phyloP scores from a whole-genome alignment of 176 grass and related monocot species.

The Zea luxurians region DNA sequence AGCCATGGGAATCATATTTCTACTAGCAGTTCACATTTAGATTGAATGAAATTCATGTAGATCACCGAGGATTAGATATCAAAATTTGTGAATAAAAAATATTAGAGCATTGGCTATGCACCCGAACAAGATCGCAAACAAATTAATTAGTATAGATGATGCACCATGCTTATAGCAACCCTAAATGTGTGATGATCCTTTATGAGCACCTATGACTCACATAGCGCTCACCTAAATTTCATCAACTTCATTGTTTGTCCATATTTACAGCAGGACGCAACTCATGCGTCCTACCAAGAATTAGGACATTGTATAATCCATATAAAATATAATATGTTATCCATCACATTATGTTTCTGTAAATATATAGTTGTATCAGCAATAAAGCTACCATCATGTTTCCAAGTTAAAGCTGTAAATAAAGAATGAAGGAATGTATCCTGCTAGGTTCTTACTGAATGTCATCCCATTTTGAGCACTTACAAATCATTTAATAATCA shows the following conservation, averaged over 20 bases:
- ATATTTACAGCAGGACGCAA: slow-evolving; percentile 46
- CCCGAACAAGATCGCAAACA: no score
- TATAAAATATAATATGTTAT: no score
- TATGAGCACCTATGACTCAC: slow-evolving; percentile 30
- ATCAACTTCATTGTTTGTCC: slow-evolving; percentile 38
- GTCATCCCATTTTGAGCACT: slow-evolving; percentile 28
- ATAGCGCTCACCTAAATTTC: slow-evolving; percentile 39
- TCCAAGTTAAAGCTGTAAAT: no score
- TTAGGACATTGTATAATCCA: not conserved
- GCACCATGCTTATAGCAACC: slow-evolving; percentile 1
- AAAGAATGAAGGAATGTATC: no score
- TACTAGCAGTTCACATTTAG: not conserved
- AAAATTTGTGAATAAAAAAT: no score
- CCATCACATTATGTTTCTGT: no score
- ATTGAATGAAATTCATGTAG: not conserved
- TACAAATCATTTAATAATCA: slow-evolving; percentile 2
- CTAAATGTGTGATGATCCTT: slow-evolving; percentile 39
- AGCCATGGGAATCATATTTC: no score
- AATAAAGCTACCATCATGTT: no score
- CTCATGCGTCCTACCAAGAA: slow-evolving; percentile 24
- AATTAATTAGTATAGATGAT: no score
- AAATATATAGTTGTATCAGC: no score
- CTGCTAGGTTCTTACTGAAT: not conserved
- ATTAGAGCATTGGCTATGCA: no score
- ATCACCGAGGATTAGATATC: no score